A percentile compares a stretch with the other conserved stretches of the same genome.
Conservation (phyloP, 768 basidiomycete species). For the Suillus brevipes region DNA sequence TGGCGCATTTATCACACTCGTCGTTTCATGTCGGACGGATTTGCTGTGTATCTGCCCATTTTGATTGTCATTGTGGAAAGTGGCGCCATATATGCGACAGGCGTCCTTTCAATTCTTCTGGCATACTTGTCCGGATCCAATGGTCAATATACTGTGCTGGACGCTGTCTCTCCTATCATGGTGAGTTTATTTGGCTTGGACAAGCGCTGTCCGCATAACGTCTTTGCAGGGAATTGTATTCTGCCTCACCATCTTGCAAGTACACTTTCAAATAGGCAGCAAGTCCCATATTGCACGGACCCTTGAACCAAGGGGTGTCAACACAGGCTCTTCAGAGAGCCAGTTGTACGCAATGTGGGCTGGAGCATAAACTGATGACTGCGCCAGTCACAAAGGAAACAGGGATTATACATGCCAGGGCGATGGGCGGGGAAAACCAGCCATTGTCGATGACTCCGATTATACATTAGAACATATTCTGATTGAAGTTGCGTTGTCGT, state of each 20-base stretch:
- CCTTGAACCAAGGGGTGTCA: not conserved
- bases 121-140: conserved; percentile 3
- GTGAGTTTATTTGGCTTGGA: not conserved
- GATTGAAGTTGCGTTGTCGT: not conserved
- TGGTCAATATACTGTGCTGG: conserved; percentile 3
- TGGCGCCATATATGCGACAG: conserved; percentile 8
- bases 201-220: not conserved
- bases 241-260: conserved; percentile 10
- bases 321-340: not conserved
- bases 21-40: not conserved
- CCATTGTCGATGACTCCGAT: not conserved
- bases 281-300: not conserved
- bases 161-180: conserved; percentile 1
- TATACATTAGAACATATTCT: not conserved
- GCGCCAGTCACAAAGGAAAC: not conserved
- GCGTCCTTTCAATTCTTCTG: conserved; percentile 6
- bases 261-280: conserved; percentile 9
- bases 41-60: not conserved
- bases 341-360: not conserved
- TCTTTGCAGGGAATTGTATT: conserved; percentile 5
- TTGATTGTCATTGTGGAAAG: conserved; percentile 10
- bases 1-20: conserved; percentile 9
- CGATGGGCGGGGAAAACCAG: not conserved
- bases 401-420: not conserved
- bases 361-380: not conserved